Percentiles rank a stretch among this genome's conserved stretches.
Conservation (phyloP, 2,329 filamentous ascomycete genomes). For the Exophiala viscosa region DNA sequence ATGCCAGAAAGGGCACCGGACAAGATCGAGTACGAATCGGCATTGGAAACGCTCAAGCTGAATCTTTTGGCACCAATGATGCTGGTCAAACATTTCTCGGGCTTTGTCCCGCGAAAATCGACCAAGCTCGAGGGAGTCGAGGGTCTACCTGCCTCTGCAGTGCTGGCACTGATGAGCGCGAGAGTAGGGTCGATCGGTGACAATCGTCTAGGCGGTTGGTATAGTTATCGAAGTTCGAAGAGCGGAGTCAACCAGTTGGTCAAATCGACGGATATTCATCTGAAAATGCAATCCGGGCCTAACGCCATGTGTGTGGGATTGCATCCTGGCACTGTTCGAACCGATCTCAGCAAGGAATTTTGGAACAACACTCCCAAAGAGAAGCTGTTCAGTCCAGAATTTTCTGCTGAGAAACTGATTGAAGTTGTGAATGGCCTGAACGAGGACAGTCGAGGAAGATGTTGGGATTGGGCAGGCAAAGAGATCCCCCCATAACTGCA, state of each 20-base stretch:
- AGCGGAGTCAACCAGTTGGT: conserved; percentile 68
- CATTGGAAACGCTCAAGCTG: conserved; percentile 66
- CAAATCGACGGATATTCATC: conserved; percentile 67
- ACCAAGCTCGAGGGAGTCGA: conserved; percentile 36
- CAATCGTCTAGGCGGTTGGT: conserved; percentile 75
- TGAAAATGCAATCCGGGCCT: conserved; percentile 55
- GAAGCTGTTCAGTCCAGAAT: conserved; percentile 65
- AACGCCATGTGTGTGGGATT: conserved; percentile 66
- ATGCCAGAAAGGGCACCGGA: conserved; percentile 67
- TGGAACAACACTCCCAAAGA: conserved; percentile 61
- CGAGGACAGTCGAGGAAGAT: conserved; percentile 50
- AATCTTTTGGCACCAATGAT: conserved; percentile 73
- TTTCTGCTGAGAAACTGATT: conserved; percentile 62
- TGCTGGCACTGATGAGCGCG: conserved; percentile 73
- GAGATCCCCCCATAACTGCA: conserved; percentile 21
- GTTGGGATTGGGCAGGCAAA: conserved; percentile 28
- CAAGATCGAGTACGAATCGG: conserved; percentile 59
- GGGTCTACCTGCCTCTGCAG: conserved; percentile 41
- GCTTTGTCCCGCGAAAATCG: conserved; percentile 62
- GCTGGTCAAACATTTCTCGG: conserved; percentile 70
- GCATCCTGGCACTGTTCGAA: conserved; percentile 79
- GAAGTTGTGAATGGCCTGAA: conserved; percentile 52
- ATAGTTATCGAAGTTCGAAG: conserved; percentile 73
- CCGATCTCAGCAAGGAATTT: conserved; percentile 67
- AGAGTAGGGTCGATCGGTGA: conserved; percentile 71